Evolutionary conservation across 1,284 basidiomycete species (phyloP).

Genomic region (Puccinia triticina): DNA sequence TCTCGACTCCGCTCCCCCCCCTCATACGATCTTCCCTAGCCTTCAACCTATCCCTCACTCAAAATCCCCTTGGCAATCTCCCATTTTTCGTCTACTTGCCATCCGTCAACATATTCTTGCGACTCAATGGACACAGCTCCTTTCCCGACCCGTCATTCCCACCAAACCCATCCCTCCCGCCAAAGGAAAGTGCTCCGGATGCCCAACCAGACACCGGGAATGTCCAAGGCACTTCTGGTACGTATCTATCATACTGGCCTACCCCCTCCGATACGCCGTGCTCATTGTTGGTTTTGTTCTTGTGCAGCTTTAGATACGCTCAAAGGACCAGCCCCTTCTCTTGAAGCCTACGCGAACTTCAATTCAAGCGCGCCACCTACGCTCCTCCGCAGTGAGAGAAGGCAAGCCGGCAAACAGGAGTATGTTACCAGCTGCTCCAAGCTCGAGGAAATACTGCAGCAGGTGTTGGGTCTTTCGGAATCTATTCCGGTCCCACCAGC

Average conservation of each 20-base stretch:
- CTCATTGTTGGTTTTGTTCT: not conserved
- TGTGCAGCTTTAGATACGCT: not conserved
- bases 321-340: conserved; percentile 12
- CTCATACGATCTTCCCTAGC: too few species aligned
- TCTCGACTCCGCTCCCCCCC: not conserved
- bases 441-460: too few species aligned
- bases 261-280: not conserved
- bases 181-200: not conserved
- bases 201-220: not conserved
- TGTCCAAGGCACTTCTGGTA: not conserved
- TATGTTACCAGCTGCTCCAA: too few species aligned
- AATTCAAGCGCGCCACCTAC: not conserved
- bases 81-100: too few species aligned
- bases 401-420: too few species aligned
- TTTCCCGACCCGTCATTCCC: not conserved
- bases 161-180: not conserved
- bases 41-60: too few species aligned
- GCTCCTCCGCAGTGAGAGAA: conserved; percentile 14
- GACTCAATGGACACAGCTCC: not conserved
- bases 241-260: not conserved
- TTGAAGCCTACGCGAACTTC: conserved; percentile 7
- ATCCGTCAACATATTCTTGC: not conserved
- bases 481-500: too few species aligned
- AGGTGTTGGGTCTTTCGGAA: too few species aligned
- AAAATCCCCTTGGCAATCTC: too few species aligned